Evolutionary conservation across 495 filamentous ascomycete genomes (phyloP), one percentile per base, ranked within the genome.

Genomic region (Xylaria palmicola): DNA sequence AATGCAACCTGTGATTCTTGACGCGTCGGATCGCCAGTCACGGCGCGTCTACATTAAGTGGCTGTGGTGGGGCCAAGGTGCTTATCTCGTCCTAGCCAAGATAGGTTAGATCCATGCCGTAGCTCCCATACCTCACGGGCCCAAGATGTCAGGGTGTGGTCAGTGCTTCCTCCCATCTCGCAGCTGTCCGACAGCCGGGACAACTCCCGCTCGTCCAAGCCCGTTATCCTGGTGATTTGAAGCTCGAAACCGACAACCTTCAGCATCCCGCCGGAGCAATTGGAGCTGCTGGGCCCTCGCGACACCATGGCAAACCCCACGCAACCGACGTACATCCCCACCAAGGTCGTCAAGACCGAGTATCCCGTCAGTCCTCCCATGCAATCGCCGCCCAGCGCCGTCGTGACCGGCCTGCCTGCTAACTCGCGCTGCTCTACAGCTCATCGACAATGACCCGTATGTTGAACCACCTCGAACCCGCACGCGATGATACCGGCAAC

Each of bases 361-460:
- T 96, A 87, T 74, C 92, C 91, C 49, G 93, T 96, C 80, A 65
- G 86, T 81, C 32, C 40, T 24, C 13, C 20, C n/a, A 34, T n/a
- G n/a, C n/a, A n/a, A n/a, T n/a, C n/a, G n/a, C n/a, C n/a, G n/a
- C n/a, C 17, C 37, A 12, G n/a, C n/a, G 9, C 5, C 24, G 15
- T 24, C 13, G 24, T 3, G 20, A 7, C 5, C 5, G 20, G 48
- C 34, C 7, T 40, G 24, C 59, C 64, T 59, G 44, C 15, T 29
- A 26, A 63, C 47, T 44, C 56, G 37, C 64, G 64, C 17, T 19
- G 10, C 30, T 47, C 26, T 44, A 62, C 68, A 98, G 93, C 88
- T 97, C 78, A 98, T 98, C 74, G 93, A 98, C 80, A 92, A 86
- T 79, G 93, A 98, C 78, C 93, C 93, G 93, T 98, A 91, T 74